Conservation (phyloP, 2,329 filamentous ascomycete genomes). For the Aspergillus aculeatinus region DNA sequence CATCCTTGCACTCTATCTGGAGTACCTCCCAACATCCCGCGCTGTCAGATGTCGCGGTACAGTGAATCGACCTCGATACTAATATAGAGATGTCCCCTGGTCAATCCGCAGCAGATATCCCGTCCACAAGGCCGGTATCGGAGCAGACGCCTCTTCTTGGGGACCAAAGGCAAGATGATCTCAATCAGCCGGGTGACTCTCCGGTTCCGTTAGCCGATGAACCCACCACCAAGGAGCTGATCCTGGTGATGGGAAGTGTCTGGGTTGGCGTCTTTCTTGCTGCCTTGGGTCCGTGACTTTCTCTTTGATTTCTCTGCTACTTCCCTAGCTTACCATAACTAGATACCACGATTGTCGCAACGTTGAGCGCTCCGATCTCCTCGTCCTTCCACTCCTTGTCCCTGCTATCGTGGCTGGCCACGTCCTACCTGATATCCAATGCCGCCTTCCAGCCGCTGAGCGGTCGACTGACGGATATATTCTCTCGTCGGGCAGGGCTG, state of each 20-base stretch:
- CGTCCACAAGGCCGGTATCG: slow-evolving; percentile 18
- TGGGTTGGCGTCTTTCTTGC: slow-evolving; percentile 58
- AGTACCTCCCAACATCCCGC: background rate
- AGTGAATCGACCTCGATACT: background rate
- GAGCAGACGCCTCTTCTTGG: slow-evolving; percentile 35
- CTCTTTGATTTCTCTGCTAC: background rate
- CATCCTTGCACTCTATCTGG: background rate
- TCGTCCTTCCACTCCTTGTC: slow-evolving; percentile 78
- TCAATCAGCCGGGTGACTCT: slow-evolving; percentile 9
- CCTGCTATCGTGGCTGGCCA: slow-evolving; percentile 82
- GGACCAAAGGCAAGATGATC: slow-evolving; percentile 17
- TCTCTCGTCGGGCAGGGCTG: slow-evolving; percentile 74
- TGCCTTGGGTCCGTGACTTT: slow-evolving; percentile 47
- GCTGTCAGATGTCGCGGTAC: background rate
- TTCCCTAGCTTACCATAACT: background rate
- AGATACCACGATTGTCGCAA: slow-evolving; percentile 83
- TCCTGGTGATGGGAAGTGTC: slow-evolving; percentile 50
- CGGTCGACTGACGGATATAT: slow-evolving; percentile 84
- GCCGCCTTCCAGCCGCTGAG: slow-evolving; percentile 82
- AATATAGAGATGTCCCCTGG: slow-evolving; percentile 13
- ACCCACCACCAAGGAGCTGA: slow-evolving; percentile 46
- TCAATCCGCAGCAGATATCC: slow-evolving; percentile 5
- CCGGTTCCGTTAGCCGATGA: slow-evolving; percentile 41
- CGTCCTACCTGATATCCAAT: slow-evolving; percentile 84
- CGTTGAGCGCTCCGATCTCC: slow-evolving; percentile 78